Conservation (phyloP, 805 yeast genomes). For the Priceomyces carsonii region DNA sequence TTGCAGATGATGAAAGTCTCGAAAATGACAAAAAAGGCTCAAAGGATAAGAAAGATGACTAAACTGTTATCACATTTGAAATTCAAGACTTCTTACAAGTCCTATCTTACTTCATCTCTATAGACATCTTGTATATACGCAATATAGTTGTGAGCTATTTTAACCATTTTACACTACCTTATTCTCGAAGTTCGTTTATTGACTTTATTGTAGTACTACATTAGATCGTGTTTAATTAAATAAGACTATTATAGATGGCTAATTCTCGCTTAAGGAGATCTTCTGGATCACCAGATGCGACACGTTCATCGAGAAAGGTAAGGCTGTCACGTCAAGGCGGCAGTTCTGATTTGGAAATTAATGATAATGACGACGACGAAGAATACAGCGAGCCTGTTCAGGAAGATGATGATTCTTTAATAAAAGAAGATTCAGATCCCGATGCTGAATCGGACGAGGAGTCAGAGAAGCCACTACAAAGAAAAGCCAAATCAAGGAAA, state of each 20-base stretch:
- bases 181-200: too few species aligned
- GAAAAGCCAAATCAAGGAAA: conserved; percentile 5
- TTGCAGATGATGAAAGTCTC: conserved; percentile 31
- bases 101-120: too few species aligned
- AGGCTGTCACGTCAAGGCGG: conserved; percentile 1
- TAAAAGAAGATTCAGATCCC: conserved; percentile 16
- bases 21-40: conserved; percentile 23
- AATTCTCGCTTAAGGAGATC: conserved; percentile 1
- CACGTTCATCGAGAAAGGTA: background rate
- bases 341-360: background rate
- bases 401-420: conserved; percentile 17
- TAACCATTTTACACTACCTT: too few species aligned
- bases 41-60: background rate
- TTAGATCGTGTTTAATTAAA: too few species aligned
- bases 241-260: background rate
- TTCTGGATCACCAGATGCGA: background rate
- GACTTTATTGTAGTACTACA: too few species aligned
- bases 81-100: too few species aligned
- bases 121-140: too few species aligned
- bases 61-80: too few species aligned
- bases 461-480: conserved; percentile 10
- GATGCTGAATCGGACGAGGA: conserved; percentile 15
- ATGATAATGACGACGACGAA: conserved; percentile 24
- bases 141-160: too few species aligned
- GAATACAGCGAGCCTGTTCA: conserved; percentile 19